A percentile compares a stretch with the other conserved stretches of the same genome.
phyloP scores from a whole-genome alignment of 2,329 filamentous ascomycete species.

The Claviceps sp. region DNA sequence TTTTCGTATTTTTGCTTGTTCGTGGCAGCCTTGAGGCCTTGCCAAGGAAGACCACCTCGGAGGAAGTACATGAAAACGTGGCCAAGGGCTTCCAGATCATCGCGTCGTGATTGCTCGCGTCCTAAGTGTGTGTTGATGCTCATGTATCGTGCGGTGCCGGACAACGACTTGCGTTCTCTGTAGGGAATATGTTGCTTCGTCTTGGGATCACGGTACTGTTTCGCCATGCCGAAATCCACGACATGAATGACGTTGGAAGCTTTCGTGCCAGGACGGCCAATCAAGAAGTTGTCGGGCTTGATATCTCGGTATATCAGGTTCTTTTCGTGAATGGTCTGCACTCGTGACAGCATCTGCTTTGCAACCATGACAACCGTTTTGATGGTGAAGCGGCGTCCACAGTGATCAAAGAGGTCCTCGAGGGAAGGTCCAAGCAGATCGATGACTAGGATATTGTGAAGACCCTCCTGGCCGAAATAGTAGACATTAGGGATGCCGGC shows the following conservation, averaged over 20 bases:
- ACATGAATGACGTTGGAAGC: conserved; percentile 97
- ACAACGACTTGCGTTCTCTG: conserved; percentile 89
- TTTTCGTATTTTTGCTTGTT: conserved; percentile 99
- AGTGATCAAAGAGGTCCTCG: conserved; percentile 99
- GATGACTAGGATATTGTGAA: conserved; percentile 99
- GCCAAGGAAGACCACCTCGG: conserved; percentile 58
- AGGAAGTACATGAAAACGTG: conserved; percentile 67
- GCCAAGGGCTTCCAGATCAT: conserved; percentile 81
- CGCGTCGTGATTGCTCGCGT: conserved; percentile 86
- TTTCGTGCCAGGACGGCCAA: conserved; percentile 91
- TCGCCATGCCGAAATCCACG: conserved; percentile 98
- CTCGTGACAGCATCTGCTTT: conserved; percentile 96
- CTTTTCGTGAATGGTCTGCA: conserved; percentile 99
- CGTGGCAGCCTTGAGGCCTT: conserved; percentile 59
- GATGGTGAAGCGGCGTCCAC: conserved; percentile 99
- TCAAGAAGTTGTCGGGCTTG: conserved; percentile 99
- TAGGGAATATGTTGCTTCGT: conserved; percentile 99
- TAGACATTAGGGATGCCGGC: conserved; percentile 95
- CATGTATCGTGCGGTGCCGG: conserved; percentile 96
- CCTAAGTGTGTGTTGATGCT: conserved; percentile 98
- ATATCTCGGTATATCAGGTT: conserved; percentile 99
- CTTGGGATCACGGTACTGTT: conserved; percentile 97
- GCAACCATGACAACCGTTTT: conserved; percentile 96
- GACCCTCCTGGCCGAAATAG: conserved; percentile 98
- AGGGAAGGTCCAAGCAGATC: conserved; percentile 90